Evolutionary conservation across 1,284 basidiomycete species (phyloP).

Genomic region (Xerocomus cyaneibrunnescens): DNA sequence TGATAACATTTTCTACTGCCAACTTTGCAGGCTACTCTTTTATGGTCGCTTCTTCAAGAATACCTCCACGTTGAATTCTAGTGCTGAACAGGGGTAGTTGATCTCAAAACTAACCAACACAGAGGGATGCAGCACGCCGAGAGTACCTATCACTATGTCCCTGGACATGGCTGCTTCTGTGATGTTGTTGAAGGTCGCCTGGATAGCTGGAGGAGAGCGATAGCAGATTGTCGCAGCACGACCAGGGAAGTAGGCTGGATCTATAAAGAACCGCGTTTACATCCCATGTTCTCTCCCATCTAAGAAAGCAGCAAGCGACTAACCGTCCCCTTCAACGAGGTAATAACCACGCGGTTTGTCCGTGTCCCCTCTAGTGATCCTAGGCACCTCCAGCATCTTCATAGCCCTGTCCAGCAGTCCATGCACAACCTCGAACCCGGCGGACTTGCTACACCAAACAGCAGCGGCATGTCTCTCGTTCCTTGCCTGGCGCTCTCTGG

Average conservation of each 20-base stretch:
- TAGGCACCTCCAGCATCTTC: constrained; percentile 90
- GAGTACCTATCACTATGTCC: constrained; percentile 77
- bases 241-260: constrained; percentile 92
- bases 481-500: constrained; percentile 78
- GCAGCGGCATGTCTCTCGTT: constrained; percentile 89
- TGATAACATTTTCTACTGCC: neutral
- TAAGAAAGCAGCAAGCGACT: constrained; percentile 21
- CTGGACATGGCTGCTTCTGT: constrained; percentile 24
- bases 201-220: constrained; percentile 50
- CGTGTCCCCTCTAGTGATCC: constrained; percentile 60
- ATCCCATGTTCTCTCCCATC: neutral
- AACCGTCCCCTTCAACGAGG: constrained; percentile 83
- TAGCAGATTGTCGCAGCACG: constrained; percentile 91
- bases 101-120: constrained; percentile 95
- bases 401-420: constrained; percentile 93
- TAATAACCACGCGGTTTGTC: constrained; percentile 82
- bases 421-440: constrained; percentile 96
- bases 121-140: constrained; percentile 88
- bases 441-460: constrained; percentile 94
- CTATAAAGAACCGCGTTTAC: constrained; percentile 42
- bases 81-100: constrained; percentile 90
- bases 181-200: constrained; percentile 17
- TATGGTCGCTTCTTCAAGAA: constrained; percentile 72
- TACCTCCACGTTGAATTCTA: constrained; percentile 93
- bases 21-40: constrained; percentile 36